These are phyloP conservation scores for Lactuca sativa DNA, from an alignment of 129 eudicot species.

Conservation along the genomic window DNA sequence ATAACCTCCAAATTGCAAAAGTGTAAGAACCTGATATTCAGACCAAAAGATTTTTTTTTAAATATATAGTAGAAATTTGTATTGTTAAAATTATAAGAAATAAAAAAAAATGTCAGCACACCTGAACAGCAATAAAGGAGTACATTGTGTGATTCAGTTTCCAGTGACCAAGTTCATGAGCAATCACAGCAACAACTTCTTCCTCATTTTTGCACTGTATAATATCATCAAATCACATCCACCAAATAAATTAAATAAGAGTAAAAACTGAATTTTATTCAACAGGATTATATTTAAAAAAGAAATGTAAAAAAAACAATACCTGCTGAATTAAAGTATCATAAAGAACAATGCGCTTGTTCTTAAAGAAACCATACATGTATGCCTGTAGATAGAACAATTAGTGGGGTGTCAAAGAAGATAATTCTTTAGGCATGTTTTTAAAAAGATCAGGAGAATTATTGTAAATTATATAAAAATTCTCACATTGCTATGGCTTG, in stretches of 20 bases:
- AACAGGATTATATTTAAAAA: not conserved
- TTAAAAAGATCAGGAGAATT: not conserved
- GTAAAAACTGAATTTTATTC: slow-evolving; percentile 1
- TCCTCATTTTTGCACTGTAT: slow-evolving; percentile 92
- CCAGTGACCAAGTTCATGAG: slow-evolving; percentile 99
- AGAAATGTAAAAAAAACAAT: slow-evolving; percentile 2
- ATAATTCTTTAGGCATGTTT: not conserved
- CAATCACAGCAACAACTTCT: slow-evolving; percentile 98
- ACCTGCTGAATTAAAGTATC: slow-evolving; percentile 98
- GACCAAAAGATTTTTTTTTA: not conserved
- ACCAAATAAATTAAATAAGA: slow-evolving; percentile 1
- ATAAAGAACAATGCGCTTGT: slow-evolving; percentile 96
- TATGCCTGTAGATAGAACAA: slow-evolving; percentile 67
- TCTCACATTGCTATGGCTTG: slow-evolving; percentile 99
- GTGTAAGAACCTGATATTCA: slow-evolving; percentile 62
- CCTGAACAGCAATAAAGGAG: slow-evolving; percentile 94
- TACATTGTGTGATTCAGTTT: slow-evolving; percentile 94
- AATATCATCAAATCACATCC: not conserved
- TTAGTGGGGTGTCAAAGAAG: not conserved
- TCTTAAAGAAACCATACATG: slow-evolving; percentile 97
- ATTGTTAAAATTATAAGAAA: not conserved
- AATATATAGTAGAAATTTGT: not conserved
- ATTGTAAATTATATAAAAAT: slow-evolving; percentile 15
- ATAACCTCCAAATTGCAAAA: slow-evolving; percentile 93
- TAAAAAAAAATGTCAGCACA: slow-evolving; percentile 21